These are phyloP conservation scores for Sporothrix pseudoabietina DNA, from an alignment of 2,329 filamentous ascomycete species.

Conservation along the genomic window DNA sequence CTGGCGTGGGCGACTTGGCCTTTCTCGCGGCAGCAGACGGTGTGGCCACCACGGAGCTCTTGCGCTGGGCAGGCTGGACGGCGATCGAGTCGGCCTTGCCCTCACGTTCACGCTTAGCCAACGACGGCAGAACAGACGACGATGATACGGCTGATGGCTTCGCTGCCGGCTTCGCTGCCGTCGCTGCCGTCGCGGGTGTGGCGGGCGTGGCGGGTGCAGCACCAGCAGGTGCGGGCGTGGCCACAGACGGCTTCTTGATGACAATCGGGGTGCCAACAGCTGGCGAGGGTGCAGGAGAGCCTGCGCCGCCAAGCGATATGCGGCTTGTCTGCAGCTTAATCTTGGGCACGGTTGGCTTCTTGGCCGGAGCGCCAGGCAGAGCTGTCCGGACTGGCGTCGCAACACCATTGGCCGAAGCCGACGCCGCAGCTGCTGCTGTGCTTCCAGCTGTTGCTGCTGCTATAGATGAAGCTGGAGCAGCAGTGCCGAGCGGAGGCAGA, in stretches of 20 bases:
- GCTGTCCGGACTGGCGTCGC: constrained; percentile 22
- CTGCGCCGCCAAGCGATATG: constrained; percentile 19
- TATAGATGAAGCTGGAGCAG: neutral
- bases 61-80: constrained; percentile 35
- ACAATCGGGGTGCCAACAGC: constrained; percentile 27
- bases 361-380: constrained; percentile 30
- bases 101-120: constrained; percentile 23
- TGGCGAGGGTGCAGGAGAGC: neutral
- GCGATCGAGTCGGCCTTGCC: constrained; percentile 37
- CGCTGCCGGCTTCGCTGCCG: neutral
- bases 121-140: neutral
- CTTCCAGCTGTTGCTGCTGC: neutral
- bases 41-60: constrained; percentile 2
- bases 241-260: constrained; percentile 36
- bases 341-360: constrained; percentile 30
- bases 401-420: neutral
- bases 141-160: neutral
- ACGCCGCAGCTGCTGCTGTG: neutral
- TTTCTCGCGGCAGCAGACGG: neutral
- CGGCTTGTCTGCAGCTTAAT: constrained; percentile 35
- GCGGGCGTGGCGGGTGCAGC: constrained; percentile 1
- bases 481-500: constrained; percentile 3
- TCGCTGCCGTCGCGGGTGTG: too few relatives aligned
- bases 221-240: neutral
- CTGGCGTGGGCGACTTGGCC: constrained; percentile 25